Base-by-base conservation (phyloP, 768 basidiomycete species). In the Amylocystis lapponica region DNA sequence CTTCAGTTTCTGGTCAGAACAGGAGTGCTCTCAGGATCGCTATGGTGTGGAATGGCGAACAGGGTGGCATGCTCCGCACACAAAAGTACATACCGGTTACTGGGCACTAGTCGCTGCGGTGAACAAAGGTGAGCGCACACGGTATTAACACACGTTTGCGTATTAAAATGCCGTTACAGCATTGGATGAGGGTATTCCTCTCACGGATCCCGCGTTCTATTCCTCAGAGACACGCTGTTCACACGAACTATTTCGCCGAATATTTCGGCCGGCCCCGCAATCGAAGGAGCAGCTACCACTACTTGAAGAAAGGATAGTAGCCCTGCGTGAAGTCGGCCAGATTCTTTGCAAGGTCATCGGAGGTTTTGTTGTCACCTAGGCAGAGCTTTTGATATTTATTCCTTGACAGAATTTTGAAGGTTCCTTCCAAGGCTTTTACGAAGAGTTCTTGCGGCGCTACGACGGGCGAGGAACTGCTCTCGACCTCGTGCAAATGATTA, bases 1-100 rank as follows among this genome's bases (percentile, higher is more conserved):
- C 62, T 95, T 89, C 62, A 86, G 76, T 54, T 95, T 89, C 62
- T 94, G 93, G 92, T 90, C 84, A 1, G 79, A 83, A 56, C 70
- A 63, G 31, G 79, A 83, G 48, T 76, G 78, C 0, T 61, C 51
- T 5, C 51, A 67, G 3, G 79, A 75, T 26, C 72, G 87, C 21
- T 95, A 80, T 56, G 87, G 84, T 17, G 80, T 94, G 3, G 72
- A 81, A 53, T 93, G 90, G 89, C 71, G 78, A 40, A 62, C 70
- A 7, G 76, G 79, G 1, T 90, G 88, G 86, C 65, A 63, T 12
- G 66, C 63, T n/a, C 58, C 71, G 5, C 62, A 65, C n/a, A 68
- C 48, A 32, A 69, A 66, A 29, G 66, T 83, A 19, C 81, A 78
- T 61, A 90, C 86, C 0, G 91, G 91, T 0, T 95, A 95, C 55